phyloP scores from a whole-genome alignment of 306 rosid species.

The Castanea crenata region DNA sequence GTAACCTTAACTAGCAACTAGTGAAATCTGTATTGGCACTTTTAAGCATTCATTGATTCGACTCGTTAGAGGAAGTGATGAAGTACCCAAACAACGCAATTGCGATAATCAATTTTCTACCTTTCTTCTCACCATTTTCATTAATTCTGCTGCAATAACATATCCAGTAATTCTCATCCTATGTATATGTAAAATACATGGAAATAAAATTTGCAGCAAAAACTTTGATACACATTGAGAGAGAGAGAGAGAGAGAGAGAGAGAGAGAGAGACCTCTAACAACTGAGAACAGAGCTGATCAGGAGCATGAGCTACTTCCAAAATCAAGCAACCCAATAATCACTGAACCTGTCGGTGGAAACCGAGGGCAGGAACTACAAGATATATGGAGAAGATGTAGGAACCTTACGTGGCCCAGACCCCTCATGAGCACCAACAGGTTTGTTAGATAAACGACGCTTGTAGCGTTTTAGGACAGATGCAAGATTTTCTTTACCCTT shows the following conservation, averaged over 20 bases:
- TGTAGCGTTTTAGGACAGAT: slow-evolving; percentile 92
- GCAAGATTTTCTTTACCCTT: slow-evolving; percentile 87
- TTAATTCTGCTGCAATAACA: slow-evolving; percentile 55
- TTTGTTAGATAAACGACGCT: slow-evolving; percentile 72
- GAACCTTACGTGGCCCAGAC: slow-evolving; percentile 47
- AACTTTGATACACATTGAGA: slow-evolving; percentile 40
- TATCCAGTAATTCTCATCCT: slow-evolving; percentile 42
- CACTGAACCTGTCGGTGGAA: neutral
- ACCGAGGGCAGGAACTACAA: slow-evolving; percentile 26
- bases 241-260: slow-evolving; percentile 10
- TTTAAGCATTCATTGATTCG: neutral
- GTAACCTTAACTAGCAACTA: neutral
- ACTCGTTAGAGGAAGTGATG: slow-evolving; percentile 17
- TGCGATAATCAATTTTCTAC: slow-evolving; percentile 38
- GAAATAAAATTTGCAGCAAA: slow-evolving; percentile 48
- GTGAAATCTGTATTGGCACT: neutral
- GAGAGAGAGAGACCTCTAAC: slow-evolving; percentile 4
- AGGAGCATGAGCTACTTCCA: slow-evolving; percentile 38
- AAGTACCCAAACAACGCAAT: slow-evolving; percentile 18
- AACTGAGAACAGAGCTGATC: slow-evolving; percentile 22
- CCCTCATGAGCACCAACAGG: slow-evolving; percentile 44
- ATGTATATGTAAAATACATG: slow-evolving; percentile 52
- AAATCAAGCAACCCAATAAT: slow-evolving; percentile 33
- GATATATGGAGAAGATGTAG: slow-evolving; percentile 44
- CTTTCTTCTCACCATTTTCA: slow-evolving; percentile 27